Conservation (phyloP, 805 yeast genomes). For the Myxozyma udenii region DNA sequence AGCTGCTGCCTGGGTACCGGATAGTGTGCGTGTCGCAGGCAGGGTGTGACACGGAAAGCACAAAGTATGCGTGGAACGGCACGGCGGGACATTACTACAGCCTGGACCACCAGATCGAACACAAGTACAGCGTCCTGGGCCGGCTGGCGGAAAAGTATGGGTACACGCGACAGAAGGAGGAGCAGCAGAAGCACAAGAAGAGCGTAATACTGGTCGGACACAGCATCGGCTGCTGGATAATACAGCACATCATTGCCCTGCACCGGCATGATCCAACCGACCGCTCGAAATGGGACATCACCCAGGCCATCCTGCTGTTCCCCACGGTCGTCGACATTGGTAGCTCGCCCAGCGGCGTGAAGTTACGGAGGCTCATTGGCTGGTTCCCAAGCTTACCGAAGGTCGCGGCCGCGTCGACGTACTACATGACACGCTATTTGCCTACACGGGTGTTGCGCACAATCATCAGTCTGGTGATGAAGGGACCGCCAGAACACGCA, state of each 20-base stretch:
- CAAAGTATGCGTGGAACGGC: background rate
- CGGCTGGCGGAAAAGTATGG: conserved; percentile 32
- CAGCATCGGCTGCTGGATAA: conserved; percentile 66
- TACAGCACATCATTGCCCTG: conserved; percentile 49
- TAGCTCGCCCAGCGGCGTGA: conserved; percentile 43
- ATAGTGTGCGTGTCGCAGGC: conserved; percentile 62
- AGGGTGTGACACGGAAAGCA: conserved; percentile 45
- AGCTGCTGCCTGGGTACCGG: conserved; percentile 47
- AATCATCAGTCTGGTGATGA: conserved; percentile 37
- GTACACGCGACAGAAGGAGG: conserved; percentile 3
- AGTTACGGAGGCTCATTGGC: conserved; percentile 34
- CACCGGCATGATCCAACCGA: background rate
- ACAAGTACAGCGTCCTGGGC: conserved; percentile 53
- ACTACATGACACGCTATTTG: conserved; percentile 8
- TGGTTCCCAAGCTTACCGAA: conserved; percentile 29
- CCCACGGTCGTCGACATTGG: conserved; percentile 69
- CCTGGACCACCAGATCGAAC: conserved; percentile 56
- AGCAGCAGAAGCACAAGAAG: conserved; percentile 28
- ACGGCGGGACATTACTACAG: conserved; percentile 37
- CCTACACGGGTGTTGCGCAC: conserved; percentile 34
- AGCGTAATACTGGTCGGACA: conserved; percentile 58
- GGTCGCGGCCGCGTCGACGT: conserved; percentile 37
- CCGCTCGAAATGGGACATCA: conserved; percentile 34
- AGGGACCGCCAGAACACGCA: conserved; percentile 37
- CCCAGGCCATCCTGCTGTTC: conserved; percentile 58